phyloP scores from a whole-genome alignment of 768 basidiomycete genomes.

The Lepiota brunneoincarnata region DNA sequence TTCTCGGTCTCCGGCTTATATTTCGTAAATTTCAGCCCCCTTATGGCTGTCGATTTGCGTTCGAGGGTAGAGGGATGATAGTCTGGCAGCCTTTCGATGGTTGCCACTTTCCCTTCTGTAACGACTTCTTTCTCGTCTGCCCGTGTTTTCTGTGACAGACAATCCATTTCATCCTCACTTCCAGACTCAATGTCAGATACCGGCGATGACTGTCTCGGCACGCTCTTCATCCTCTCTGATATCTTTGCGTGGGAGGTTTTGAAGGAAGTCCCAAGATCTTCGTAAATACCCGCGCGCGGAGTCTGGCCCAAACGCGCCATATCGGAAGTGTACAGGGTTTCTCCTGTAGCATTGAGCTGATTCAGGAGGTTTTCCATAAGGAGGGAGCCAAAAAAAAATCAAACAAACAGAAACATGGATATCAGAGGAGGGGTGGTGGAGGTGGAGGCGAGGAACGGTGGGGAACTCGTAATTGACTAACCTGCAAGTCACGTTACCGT shows the following conservation, averaged over 20 bases:
- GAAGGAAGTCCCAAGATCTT: slow-evolving; percentile 9
- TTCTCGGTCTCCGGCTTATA: slow-evolving; percentile 21
- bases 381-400: neutral
- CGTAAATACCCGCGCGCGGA: neutral
- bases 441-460: too few relatives aligned
- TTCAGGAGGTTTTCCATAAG: neutral
- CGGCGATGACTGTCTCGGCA: neutral
- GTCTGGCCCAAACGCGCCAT: neutral
- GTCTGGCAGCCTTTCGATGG: slow-evolving; percentile 4
- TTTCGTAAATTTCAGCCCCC: slow-evolving; percentile 33
- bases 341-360: neutral
- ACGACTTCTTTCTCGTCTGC: slow-evolving; percentile 11
- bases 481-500: slow-evolving; percentile 7
- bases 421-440: neutral
- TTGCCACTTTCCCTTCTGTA: slow-evolving; percentile 14
- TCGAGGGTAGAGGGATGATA: slow-evolving; percentile 11
- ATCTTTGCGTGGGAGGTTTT: neutral
- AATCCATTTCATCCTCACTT: slow-evolving; percentile 21
- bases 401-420: neutral
- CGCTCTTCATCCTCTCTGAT: neutral
- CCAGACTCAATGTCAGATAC: neutral
- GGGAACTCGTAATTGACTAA: too few relatives aligned
- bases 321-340: neutral
- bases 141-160: slow-evolving; percentile 15
- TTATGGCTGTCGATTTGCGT: slow-evolving; percentile 6